Percentiles rank a stretch among this genome's conserved stretches.
Conservation (phyloP, 768 basidiomycete species). For the Suillus subluteus region DNA sequence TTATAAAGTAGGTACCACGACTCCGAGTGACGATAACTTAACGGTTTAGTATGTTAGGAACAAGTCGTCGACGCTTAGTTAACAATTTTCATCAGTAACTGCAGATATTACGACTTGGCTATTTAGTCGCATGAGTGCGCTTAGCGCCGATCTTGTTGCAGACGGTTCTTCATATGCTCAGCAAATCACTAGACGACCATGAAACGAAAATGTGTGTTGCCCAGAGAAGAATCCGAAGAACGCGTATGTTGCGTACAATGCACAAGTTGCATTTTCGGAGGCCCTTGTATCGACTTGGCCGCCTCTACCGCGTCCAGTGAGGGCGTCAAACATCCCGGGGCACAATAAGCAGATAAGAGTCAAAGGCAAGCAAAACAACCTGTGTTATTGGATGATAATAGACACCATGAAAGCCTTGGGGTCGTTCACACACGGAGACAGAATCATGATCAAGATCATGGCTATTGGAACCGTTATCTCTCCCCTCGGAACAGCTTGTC, state of each 20-base stretch:
- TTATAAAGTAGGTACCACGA: too few species aligned
- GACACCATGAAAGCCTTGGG: constrained; percentile 52
- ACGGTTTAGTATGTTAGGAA: too few species aligned
- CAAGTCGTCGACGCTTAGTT: too few species aligned
- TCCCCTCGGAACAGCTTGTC: constrained; percentile 10
- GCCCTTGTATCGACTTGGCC: constrained; percentile 69
- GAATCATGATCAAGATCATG: constrained; percentile 1
- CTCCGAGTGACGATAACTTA: too few species aligned
- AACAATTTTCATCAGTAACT: too few species aligned
- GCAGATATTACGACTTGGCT: too few species aligned
- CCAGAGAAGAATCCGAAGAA: constrained; percentile 66
- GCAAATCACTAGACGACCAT: background rate
- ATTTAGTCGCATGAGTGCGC: constrained; percentile 41
- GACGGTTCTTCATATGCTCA: constrained; percentile 52
- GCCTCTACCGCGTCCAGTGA: constrained; percentile 77
- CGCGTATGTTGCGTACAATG: constrained; percentile 64
- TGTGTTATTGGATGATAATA: constrained; percentile 22
- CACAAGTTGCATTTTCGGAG: constrained; percentile 69
- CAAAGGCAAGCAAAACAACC: too few species aligned
- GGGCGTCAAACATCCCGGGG: constrained; percentile 72
- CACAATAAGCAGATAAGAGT: constrained; percentile 50
- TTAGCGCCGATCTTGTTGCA: constrained; percentile 78
- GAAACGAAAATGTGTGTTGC: constrained; percentile 38
- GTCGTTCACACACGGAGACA: constrained; percentile 40
- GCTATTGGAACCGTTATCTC: background rate